phyloP scores from a whole-genome alignment of 1,139 yeast species.

The Zygosaccharomyces pseudobailii region DNA sequence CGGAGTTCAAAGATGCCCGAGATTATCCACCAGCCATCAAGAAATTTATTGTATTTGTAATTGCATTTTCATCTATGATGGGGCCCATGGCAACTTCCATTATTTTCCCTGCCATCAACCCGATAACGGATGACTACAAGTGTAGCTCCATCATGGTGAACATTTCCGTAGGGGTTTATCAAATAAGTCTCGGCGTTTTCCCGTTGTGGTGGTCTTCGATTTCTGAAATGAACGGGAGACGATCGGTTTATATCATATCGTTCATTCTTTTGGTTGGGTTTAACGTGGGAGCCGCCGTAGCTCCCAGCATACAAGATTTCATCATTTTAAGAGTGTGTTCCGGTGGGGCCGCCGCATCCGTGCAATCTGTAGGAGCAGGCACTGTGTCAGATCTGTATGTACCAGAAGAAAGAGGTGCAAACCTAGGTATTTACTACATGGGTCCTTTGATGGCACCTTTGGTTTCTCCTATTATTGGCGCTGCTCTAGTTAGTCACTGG shows the following conservation, averaged over 20 bases:
- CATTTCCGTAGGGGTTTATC: constrained; percentile 73
- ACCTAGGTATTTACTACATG: constrained; percentile 75
- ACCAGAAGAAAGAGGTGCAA: constrained; percentile 67
- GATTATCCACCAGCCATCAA: constrained; percentile 52
- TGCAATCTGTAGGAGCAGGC: constrained; percentile 88
- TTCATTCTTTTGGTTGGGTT: constrained; percentile 61
- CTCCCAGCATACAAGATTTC: constrained; percentile 57
- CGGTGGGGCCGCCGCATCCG: constrained; percentile 82
- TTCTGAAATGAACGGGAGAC: constrained; percentile 69
- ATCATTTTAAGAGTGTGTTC: constrained; percentile 65
- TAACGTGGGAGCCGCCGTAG: constrained; percentile 65
- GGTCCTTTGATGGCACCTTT: constrained; percentile 84
- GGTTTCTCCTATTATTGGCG: constrained; percentile 76
- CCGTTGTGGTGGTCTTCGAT: constrained; percentile 90
- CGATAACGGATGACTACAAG: constrained; percentile 49
- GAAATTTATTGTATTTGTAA: constrained; percentile 51
- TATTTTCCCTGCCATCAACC: constrained; percentile 70
- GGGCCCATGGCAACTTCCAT: constrained; percentile 95
- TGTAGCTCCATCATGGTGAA: constrained; percentile 61
- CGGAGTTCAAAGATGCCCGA: constrained; percentile 72
- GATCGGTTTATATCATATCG: constrained; percentile 66
- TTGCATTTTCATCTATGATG: constrained; percentile 70
- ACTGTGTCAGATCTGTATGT: constrained; percentile 71
- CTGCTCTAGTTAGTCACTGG: constrained; percentile 65
- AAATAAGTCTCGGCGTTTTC: constrained; percentile 68